phyloP scores from a whole-genome alignment of 345 rosid species.

The Lepidium sativum region DNA sequence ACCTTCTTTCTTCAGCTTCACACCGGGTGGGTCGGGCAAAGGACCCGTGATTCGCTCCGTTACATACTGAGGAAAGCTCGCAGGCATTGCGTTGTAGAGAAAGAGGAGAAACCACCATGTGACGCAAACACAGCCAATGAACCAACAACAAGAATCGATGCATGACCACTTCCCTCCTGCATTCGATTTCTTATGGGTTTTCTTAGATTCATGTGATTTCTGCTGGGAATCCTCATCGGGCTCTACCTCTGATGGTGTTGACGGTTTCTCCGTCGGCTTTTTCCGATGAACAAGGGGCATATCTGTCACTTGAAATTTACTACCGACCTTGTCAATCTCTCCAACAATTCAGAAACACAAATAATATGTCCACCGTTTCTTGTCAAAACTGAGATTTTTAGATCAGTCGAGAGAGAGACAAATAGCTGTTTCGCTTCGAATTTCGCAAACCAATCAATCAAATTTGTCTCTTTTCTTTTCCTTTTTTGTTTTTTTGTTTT shows the following conservation, averaged over 20 bases:
- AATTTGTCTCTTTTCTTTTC: background rate
- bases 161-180: conserved; percentile 57
- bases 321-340: background rate
- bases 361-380: background rate
- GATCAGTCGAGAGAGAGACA: conserved; percentile 22
- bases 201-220: conserved; percentile 14
- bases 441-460: conserved; percentile 14
- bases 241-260: background rate
- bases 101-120: conserved; percentile 88
- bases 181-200: conserved; percentile 16
- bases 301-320: background rate
- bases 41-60: conserved; percentile 98
- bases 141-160: conserved; percentile 84
- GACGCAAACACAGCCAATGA: conserved; percentile 70
- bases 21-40: conserved; percentile 83
- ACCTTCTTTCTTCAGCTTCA: conserved; percentile 79
- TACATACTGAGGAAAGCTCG: conserved; percentile 74
- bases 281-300: conserved; percentile 26
- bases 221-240: conserved; percentile 7
- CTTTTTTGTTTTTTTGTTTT: background rate
- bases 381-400: conserved; percentile 3
- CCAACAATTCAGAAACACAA: background rate
- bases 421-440: conserved; percentile 14
- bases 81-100: conserved; percentile 80
- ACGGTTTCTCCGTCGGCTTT: conserved; percentile 20